phyloP scores from a whole-genome alignment of 148 eudicot species.

The Gaultheria prostrata region DNA sequence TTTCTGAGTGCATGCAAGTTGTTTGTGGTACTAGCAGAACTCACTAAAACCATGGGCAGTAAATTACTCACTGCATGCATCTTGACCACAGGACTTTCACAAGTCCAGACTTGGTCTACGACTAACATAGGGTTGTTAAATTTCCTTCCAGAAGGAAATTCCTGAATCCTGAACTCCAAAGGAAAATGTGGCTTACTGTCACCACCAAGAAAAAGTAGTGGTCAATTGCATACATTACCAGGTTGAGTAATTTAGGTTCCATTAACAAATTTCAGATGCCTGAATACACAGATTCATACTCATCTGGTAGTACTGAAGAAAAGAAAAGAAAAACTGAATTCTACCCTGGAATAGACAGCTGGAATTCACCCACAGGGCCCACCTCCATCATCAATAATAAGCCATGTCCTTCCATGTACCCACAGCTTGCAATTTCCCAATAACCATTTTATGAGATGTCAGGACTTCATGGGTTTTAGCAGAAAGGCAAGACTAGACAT shows the following conservation, averaged over 20 bases:
- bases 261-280: not conserved
- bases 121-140: not conserved
- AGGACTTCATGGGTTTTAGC: conserved; percentile 4
- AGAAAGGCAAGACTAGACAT: conserved; percentile 1
- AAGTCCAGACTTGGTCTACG: not conserved
- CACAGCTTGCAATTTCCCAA: not conserved
- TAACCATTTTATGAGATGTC: not conserved
- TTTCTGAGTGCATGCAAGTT: not conserved
- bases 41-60: not conserved
- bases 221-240: not conserved
- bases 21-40: not conserved
- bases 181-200: not conserved
- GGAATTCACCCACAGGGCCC: not conserved
- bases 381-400: not conserved
- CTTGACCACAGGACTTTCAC: not conserved
- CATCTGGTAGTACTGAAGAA: not conserved
- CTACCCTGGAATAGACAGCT: not conserved
- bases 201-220: not conserved
- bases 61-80: not conserved
- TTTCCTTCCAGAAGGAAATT: not conserved
- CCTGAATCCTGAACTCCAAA: not conserved
- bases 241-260: not conserved
- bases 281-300: not conserved
- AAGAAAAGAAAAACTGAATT: not conserved
- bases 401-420: not conserved